Evolutionary conservation across 441 rosid species (phyloP).

Genomic region (Melastoma candidum): DNA sequence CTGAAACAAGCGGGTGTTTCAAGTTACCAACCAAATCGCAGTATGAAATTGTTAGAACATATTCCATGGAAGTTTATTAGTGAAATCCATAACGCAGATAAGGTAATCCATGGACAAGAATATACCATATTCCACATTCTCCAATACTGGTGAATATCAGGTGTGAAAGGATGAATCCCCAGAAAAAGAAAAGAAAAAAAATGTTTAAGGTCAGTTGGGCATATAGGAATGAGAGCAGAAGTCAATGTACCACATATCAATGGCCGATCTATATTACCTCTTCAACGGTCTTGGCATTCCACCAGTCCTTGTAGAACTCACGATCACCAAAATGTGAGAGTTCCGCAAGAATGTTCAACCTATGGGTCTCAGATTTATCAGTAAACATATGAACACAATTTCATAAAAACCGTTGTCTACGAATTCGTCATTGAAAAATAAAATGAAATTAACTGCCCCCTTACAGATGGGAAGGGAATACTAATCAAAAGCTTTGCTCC

Average conservation of each 20-base stretch:
- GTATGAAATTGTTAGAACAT: not conserved
- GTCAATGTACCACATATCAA: not conserved
- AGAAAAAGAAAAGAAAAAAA: constrained; percentile 8
- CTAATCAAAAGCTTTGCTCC: no score
- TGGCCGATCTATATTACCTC: constrained; percentile 37
- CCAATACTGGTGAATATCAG: constrained; percentile 61
- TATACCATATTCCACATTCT: constrained; percentile 99
- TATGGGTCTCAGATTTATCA: constrained; percentile 6
- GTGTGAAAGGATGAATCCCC: constrained; percentile 1
- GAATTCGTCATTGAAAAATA: not conserved
- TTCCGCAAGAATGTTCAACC: constrained; percentile 97
- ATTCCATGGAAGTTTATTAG: not conserved
- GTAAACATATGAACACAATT: no score
- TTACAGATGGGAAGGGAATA: no score
- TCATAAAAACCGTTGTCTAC: not conserved
- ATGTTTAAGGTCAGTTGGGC: constrained; percentile 16
- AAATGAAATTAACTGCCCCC: no score
- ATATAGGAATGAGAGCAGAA: not conserved
- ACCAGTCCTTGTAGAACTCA: constrained; percentile 99
- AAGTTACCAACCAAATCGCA: not conserved
- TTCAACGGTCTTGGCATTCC: constrained; percentile 97
- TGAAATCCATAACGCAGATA: not conserved
- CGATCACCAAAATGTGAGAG: constrained; percentile 94
- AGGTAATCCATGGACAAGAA: constrained; percentile 17
- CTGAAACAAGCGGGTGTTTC: constrained; percentile 31